Base-by-base conservation (phyloP, 305 asterid genomes). In the Fraxinus sp. region DNA sequence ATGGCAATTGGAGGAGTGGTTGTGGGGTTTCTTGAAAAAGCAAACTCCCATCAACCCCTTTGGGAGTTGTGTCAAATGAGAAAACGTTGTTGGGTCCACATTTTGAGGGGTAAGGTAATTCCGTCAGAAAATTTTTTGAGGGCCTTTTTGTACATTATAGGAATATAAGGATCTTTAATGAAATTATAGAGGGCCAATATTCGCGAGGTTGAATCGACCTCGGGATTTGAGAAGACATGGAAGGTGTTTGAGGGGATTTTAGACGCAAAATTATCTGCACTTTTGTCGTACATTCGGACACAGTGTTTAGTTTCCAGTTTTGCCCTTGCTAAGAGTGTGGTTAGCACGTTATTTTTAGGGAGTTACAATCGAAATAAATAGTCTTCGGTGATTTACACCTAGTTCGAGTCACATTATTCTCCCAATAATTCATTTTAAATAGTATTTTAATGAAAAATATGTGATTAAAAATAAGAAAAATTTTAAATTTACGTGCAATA, bases 201-300 rank as follows among this genome's bases (percentile, higher is more conserved):
- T 82, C 83, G 78, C 77, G 86, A 36, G 89, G 74, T 81, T 78
- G 41, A n/a, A 84, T 85, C 89, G 84, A 68, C 86, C 52, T 85
- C 59, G 88, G 90, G 88, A 87, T 85, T 83, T 57, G 87, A 37
- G 78, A 87, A 46, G 57, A 11, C 57, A 3, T 13, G 57, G 18
- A 46, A 11, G 57, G 68, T n/a, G 7, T n/a, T 14, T 55, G 66
- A 16, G n/a, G 66, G 66, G 66, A 55, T 55, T 55, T 55, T 55
- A 22, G 66, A 22, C 66, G 18, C 64, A 55, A n/a, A 55, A 0
- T 55, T 55, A 18, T 18, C 26, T 55, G 66, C 66, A 55, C 66
- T 55, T 55, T 55, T 55, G 1, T 24, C 82, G 82, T 82, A 52
- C 79, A 74, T 68, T 46, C 57, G 57, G 57, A 46, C 57, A 46